Conservation (phyloP, 192 early-diverging fungal species). For the Gorgonomyces haynaldii region DNA sequence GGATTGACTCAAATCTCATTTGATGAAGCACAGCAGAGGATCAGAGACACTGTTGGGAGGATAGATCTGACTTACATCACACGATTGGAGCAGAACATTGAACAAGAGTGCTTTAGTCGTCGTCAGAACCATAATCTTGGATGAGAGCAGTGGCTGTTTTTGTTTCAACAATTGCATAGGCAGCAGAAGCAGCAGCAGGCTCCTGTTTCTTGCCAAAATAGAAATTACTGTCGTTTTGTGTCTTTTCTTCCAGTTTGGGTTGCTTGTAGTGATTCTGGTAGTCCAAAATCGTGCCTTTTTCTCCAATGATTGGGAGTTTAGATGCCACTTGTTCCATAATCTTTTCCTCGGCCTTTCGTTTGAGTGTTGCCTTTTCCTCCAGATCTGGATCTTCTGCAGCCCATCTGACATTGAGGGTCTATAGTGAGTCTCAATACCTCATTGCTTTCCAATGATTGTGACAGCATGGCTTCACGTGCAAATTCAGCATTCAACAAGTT, state of each 20-base stretch:
- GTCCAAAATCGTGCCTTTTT: slow-evolving; percentile 39
- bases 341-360: slow-evolving; percentile 47
- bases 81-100: too few relatives aligned
- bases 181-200: too few relatives aligned
- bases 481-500: slow-evolving; percentile 66
- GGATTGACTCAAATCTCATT: too few relatives aligned
- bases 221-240: too few relatives aligned
- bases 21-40: too few relatives aligned
- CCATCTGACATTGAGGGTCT: slow-evolving; percentile 62
- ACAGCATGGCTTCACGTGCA: slow-evolving; percentile 80
- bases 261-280: slow-evolving; percentile 30
- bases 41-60: too few relatives aligned
- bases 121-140: not conserved
- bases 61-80: too few relatives aligned
- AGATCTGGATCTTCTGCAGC: slow-evolving; percentile 69
- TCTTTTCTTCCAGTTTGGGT: not conserved
- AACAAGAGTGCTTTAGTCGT: too few relatives aligned
- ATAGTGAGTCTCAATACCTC: slow-evolving; percentile 40
- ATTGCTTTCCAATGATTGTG: slow-evolving; percentile 63
- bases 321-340: slow-evolving; percentile 39
- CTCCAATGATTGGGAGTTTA: slow-evolving; percentile 44
- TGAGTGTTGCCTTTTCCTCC: slow-evolving; percentile 32
- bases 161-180: too few relatives aligned
- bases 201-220: too few relatives aligned
- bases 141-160: not conserved